These are phyloP conservation scores for Ophiostoma perfectum DNA, from an alignment of 2,329 filamentous ascomycete species.

Conservation along the genomic window DNA sequence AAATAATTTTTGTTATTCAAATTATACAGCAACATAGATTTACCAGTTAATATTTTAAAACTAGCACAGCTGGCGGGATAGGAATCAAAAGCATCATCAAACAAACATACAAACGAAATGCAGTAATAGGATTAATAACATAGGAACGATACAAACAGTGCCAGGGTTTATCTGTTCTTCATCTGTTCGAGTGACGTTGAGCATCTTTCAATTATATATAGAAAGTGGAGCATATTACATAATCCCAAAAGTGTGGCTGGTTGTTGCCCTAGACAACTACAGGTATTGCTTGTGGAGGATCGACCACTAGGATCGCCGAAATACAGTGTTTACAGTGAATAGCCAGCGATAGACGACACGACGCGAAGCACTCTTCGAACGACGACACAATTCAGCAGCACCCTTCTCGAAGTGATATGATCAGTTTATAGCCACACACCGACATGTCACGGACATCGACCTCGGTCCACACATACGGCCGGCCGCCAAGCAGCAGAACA, in stretches of 20 bases:
- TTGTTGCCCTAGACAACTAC: conserved; percentile 10
- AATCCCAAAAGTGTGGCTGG: not conserved
- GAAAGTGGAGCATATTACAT: not conserved
- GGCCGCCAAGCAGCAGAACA: conserved; percentile 38
- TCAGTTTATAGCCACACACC: conserved; percentile 13
- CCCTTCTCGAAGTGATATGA: not conserved
- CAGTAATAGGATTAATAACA: too few species aligned
- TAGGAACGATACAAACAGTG: too few species aligned
- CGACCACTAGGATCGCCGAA: not conserved
- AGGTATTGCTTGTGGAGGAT: not conserved
- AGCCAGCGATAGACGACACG: not conserved
- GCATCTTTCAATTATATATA: too few species aligned
- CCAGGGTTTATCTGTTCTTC: too few species aligned
- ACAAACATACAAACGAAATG: too few species aligned
- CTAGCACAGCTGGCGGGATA: too few species aligned
- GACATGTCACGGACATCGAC: conserved; percentile 43
- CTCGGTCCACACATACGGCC: conserved; percentile 44
- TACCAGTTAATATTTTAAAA: too few species aligned
- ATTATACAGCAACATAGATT: too few species aligned
- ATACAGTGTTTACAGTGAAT: conserved; percentile 9
- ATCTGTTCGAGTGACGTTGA: too few species aligned
- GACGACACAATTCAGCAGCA: not conserved
- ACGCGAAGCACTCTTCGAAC: not conserved
- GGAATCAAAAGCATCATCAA: too few species aligned
- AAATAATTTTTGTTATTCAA: too few species aligned